Conservation (phyloP, 2,329 filamentous ascomycete genomes). For the Byssothecium circinans region DNA sequence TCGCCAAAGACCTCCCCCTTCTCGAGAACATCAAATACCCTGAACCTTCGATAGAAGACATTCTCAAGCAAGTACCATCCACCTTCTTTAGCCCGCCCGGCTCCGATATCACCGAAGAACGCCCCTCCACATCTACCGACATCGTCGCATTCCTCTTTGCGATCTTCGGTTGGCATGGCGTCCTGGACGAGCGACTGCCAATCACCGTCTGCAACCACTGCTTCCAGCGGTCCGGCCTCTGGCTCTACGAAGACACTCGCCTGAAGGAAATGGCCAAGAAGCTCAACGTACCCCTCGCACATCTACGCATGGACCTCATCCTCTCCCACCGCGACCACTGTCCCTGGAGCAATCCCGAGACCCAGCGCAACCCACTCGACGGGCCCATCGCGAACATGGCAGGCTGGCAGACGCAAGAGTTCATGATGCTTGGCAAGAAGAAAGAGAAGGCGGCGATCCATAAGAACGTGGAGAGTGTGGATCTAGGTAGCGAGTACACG, state of each 20-base stretch:
- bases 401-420: conserved; percentile 41
- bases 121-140: conserved; percentile 23
- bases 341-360: conserved; percentile 43
- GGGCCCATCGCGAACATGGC: conserved; percentile 36
- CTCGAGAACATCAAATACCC: conserved; percentile 38
- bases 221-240: conserved; percentile 83
- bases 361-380: conserved; percentile 36
- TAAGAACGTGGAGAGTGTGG: conserved; percentile 25
- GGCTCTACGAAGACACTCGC: conserved; percentile 68
- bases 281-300: conserved; percentile 30
- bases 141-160: conserved; percentile 39
- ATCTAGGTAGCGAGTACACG: conserved; percentile 26
- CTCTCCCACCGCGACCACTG: conserved; percentile 46
- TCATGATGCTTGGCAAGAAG: conserved; percentile 30
- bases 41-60: conserved; percentile 25
- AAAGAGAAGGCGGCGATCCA: conserved; percentile 15
- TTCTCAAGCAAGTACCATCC: conserved; percentile 28
- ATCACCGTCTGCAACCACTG: conserved; percentile 82
- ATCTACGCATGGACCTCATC: conserved; percentile 39
- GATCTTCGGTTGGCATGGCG: conserved; percentile 55
- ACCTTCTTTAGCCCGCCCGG: conserved; percentile 24
- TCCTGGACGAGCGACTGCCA: conserved; percentile 65
- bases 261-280: conserved; percentile 40
- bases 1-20: conserved; percentile 37
- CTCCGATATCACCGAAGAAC: conserved; percentile 13